Conservation (phyloP, 441 rosid genomes). For the Populus tomentosa region DNA sequence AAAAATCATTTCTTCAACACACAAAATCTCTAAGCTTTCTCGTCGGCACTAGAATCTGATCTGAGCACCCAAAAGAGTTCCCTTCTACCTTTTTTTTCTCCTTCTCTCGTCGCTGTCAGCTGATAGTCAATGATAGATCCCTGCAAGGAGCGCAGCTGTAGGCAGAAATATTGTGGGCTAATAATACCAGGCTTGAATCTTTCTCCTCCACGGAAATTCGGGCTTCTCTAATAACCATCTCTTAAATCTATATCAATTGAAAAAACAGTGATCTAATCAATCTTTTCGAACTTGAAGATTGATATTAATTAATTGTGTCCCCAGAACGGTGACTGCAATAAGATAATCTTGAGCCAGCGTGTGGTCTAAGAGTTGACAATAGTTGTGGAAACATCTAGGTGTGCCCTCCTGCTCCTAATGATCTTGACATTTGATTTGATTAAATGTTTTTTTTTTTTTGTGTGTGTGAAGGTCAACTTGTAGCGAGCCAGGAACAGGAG, state of each 20-base stretch:
- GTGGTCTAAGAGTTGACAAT: conserved; percentile 18
- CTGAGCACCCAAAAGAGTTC: neutral
- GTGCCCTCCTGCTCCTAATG: neutral
- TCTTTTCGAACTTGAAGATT: neutral
- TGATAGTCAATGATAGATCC: neutral
- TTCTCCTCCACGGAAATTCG: neutral
- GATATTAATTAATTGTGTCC: neutral
- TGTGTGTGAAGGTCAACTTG: neutral
- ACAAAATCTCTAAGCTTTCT: too few relatives aligned
- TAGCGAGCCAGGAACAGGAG: neutral
- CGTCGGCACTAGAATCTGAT: neutral
- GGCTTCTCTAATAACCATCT: neutral
- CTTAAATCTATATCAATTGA: neutral
- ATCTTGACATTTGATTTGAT: neutral
- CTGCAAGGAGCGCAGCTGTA: neutral
- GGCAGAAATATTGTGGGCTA: neutral
- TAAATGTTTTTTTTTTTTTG: neutral
- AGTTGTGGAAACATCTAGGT: conserved; percentile 4
- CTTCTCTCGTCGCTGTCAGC: neutral
- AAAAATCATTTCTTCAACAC: too few relatives aligned
- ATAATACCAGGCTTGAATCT: neutral
- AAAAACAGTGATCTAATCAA: too few relatives aligned
- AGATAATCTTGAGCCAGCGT: neutral
- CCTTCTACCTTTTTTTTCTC: neutral
- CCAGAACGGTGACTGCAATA: neutral